Base-by-base conservation (phyloP, 805 yeast species). In the Lachancea sp. region DNA sequence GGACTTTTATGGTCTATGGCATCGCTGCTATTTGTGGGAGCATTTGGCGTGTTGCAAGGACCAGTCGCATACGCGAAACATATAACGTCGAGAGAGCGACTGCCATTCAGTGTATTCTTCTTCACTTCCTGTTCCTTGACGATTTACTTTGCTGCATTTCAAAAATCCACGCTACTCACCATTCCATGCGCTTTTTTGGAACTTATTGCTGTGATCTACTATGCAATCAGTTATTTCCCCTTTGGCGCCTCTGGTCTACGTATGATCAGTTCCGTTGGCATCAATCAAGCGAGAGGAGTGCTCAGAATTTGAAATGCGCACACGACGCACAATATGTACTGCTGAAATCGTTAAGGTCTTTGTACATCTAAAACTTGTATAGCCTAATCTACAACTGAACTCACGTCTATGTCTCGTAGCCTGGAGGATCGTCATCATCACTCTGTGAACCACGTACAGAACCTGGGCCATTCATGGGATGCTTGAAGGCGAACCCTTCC, bases 1-100 rank as follows among this genome's bases (percentile, higher is more conserved):
- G 97, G 95, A 11, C 69, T 81, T 53, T 60, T 84, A 29, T 93
- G 99, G 98, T 80, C 96, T 1, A 70, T 91, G 66, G 99, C 98
- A 0, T 85, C 95, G 1, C 59, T 93, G 12, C 66, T 93, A 37
- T 91, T 93, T 65, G 86, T 93, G 16, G 60, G 86, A 5, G 86
- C 96, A 30, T 93, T 93, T 67, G 97, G 96, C 1, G 78, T 88
- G 16, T 68, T 91, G 18, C 96, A 89, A 69, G 99, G 99, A 0
- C 97, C 97, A 0, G 72, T 79, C n/a, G 81, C 82, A 30, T 93
- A 88, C 61, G 50, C 79, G 35, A 69, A 71, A 39, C 98, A 91
- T 61, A 72, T 93, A 50, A 63, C 84, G 4, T 82, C 95, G 2
- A 74, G 76, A 31, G 84, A 80, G 41, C 74, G 99, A 53, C 69